Base-by-base conservation (phyloP, 495 filamentous ascomycete genomes). In the Penicillium bialowiezense region DNA sequence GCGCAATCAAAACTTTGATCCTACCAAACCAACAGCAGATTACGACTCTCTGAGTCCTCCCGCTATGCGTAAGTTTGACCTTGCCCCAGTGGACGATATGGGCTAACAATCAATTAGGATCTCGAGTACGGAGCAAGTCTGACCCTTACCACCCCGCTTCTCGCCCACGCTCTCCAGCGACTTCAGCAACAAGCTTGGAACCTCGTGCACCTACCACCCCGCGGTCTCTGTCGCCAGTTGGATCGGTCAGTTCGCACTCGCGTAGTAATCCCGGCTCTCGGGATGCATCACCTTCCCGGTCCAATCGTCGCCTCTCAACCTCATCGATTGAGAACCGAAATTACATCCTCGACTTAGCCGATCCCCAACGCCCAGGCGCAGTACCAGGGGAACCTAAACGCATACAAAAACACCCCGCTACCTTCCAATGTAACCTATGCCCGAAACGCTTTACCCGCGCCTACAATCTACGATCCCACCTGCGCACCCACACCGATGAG, bases 351-450 rank as follows among this genome's bases (percentile, higher is more conserved):
- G 89, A 90, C 37, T 79, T 98, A 17, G 93, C 90, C 12, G 89
- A 96, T 59, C 92, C 92, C 1, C 84, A 87, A 18, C 88, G 90
- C 47, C 88, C 87, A 42, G 84, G 81, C n/a, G 79, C 81, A 7
- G 67, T 70, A n/a, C 67, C 80, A 24, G 73, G 71, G 41, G 80
- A 82, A 15, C 71, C 72, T 17, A 92, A 88, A 57, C 87, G 93
- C 7, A 82, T 88, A 8, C 93, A 98, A 62, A 98, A 97, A 56
- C 93, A 98, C 61, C 93, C 93, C 2, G 90, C 90, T 3, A 95
- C 89, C 1, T 95, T 93, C 65, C 89, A 93, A 55, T 95, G 90
- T 58, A 85, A 66, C 9, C 74, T 95, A 5, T 95, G 90, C 50
- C 89, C 90, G 5, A 95, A 95, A 60, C 83, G 86, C 5, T 95